These are phyloP conservation scores for Pterocarpus santalinus DNA, from an alignment of 306 rosid genomes.

Conservation along the genomic window DNA sequence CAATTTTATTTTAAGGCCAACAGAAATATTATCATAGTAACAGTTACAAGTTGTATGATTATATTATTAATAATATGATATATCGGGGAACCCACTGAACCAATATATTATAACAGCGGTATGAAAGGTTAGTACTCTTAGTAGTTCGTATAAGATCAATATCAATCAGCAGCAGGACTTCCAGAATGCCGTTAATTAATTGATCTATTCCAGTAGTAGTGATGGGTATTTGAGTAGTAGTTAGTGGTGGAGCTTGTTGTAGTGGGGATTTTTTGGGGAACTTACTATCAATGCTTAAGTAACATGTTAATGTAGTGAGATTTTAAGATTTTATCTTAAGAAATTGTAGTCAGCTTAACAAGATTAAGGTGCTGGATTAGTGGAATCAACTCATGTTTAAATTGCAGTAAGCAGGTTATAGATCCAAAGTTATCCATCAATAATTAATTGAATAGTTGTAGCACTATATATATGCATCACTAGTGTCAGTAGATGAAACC, in stretches of 20 bases:
- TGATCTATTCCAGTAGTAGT: neutral
- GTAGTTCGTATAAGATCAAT: neutral
- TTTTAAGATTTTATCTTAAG: neutral
- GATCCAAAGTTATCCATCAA: constrained; percentile 9
- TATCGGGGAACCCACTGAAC: constrained; percentile 4
- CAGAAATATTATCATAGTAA: neutral
- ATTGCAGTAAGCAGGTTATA: constrained; percentile 8
- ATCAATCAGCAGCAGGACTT: constrained; percentile 21
- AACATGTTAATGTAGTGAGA: constrained; percentile 9
- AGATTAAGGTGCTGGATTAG: constrained; percentile 9
- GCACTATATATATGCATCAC: too few relatives aligned
- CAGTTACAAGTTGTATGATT: constrained; percentile 9
- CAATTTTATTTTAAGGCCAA: constrained; percentile 1
- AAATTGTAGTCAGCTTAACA: too few relatives aligned
- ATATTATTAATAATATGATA: constrained; percentile 7
- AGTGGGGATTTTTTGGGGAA: too few relatives aligned
- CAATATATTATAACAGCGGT: neutral
- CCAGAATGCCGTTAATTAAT: neutral
- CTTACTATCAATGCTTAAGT: neutral
- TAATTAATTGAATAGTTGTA: neutral
- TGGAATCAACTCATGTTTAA: neutral
- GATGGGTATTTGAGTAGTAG: too few relatives aligned
- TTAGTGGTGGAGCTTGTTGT: too few relatives aligned
- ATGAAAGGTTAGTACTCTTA: too few relatives aligned
- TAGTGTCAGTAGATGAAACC: too few relatives aligned